These are phyloP conservation scores for Solidago caesia DNA, from an alignment of 129 eudicot genomes.

Conservation along the genomic window DNA sequence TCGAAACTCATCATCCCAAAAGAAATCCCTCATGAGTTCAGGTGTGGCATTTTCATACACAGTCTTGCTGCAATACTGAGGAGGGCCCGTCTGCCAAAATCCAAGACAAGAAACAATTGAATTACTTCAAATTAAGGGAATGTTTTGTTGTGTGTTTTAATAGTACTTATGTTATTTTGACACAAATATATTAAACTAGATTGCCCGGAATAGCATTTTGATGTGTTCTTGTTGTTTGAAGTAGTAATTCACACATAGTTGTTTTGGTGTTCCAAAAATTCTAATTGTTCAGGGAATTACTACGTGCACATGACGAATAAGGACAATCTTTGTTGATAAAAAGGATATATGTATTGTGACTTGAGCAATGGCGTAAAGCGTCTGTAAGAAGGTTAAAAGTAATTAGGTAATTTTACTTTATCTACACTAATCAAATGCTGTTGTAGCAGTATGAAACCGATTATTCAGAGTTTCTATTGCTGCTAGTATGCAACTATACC, in stretches of 20 bases:
- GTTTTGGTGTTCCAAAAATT: neutral
- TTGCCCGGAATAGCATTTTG: neutral
- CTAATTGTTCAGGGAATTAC: neutral
- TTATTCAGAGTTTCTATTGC: neutral
- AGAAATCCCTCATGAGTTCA: slow-evolving; percentile 76
- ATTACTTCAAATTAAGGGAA: neutral
- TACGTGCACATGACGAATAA: neutral
- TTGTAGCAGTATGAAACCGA: neutral
- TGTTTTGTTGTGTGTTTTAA: neutral
- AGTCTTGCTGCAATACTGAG: slow-evolving; percentile 77
- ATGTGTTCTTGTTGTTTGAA: neutral
- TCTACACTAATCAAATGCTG: neutral
- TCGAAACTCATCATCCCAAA: slow-evolving; percentile 85
- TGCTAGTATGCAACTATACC: neutral
- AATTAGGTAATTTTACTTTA: neutral
- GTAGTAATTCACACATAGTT: neutral
- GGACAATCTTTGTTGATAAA: neutral
- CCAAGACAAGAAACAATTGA: slow-evolving; percentile 4
- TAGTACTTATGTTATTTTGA: neutral
- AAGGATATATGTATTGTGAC: neutral
- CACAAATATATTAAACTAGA: too few species aligned
- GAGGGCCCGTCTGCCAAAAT: slow-evolving; percentile 61
- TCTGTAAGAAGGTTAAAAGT: neutral
- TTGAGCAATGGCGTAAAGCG: neutral
- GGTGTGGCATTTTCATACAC: slow-evolving; percentile 80